A percentile compares a stretch with the other conserved stretches of the same genome.
These are phyloP conservation scores for Trapa bicornis DNA, from an alignment of 345 rosid genomes.

Conservation along the genomic window DNA sequence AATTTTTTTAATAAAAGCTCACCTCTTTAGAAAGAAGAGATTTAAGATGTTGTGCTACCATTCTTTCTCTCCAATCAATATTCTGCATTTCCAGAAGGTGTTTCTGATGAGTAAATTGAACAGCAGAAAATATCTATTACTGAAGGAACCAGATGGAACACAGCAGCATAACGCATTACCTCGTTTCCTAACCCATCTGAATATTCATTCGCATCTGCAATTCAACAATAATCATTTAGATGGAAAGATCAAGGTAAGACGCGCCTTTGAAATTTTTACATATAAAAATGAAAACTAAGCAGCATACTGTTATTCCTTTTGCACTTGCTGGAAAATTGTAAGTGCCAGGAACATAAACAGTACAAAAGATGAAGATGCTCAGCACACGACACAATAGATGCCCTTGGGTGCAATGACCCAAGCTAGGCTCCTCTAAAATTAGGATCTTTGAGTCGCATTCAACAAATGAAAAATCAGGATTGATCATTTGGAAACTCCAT, in stretches of 20 bases:
- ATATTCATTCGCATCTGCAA: background rate
- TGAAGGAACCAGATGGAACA: background rate
- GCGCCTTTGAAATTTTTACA: background rate
- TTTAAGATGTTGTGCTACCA: slow-evolving; percentile 49
- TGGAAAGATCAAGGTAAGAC: background rate
- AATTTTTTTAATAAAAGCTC: slow-evolving; percentile 15
- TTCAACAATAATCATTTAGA: background rate
- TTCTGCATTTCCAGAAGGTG: slow-evolving; percentile 32
- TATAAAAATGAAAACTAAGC: background rate
- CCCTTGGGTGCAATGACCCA: background rate
- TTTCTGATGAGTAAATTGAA: slow-evolving; percentile 4
- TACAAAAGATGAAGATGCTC: background rate
- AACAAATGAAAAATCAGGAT: background rate
- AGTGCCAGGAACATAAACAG: background rate
- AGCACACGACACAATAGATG: background rate
- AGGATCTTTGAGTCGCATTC: background rate
- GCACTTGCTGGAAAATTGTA: background rate
- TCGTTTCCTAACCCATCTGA: slow-evolving; percentile 5
- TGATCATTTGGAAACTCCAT: background rate
- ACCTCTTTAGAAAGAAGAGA: slow-evolving; percentile 74
- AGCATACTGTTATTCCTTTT: background rate
- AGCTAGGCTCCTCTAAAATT: background rate
- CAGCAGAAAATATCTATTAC: background rate
- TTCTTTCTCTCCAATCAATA: slow-evolving; percentile 77
- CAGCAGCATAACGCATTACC: background rate